phyloP scores from a whole-genome alignment of 2,329 filamentous ascomycete genomes.

The Phaeophleospora eucalypticola region DNA sequence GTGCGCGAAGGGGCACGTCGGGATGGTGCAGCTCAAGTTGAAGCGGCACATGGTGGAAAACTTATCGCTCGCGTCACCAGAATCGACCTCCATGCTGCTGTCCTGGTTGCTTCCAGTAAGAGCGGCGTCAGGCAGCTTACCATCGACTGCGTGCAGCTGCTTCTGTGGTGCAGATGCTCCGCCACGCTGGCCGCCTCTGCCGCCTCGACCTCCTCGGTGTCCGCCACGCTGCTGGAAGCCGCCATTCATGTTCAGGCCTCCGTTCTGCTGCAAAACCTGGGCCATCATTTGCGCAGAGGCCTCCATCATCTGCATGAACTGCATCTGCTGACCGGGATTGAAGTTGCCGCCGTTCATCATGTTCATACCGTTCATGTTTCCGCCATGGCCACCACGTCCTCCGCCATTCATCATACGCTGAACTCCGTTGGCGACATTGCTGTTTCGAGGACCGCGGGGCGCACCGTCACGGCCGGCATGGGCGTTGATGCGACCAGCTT shows the following conservation, averaged over 20 bases:
- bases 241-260: constrained; percentile 46
- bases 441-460: constrained; percentile 61
- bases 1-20: constrained; percentile 87
- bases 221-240: constrained; percentile 8
- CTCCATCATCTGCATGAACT: constrained; percentile 57
- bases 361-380: constrained; percentile 23
- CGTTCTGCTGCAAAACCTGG: constrained; percentile 50
- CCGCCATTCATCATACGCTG: constrained; percentile 34
- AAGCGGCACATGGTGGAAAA: constrained; percentile 76
- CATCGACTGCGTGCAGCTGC: constrained; percentile 20
- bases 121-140: constrained; percentile 21
- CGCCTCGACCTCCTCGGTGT: constrained; percentile 12
- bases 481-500: constrained; percentile 70
- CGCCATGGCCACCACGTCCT: constrained; percentile 16
- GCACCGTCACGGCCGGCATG: constrained; percentile 60
- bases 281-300: constrained; percentile 82
- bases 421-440: constrained; percentile 47
- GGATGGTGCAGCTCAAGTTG: constrained; percentile 83
- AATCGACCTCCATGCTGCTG: constrained; percentile 59
- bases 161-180: constrained; percentile 5
- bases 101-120: constrained; percentile 24
- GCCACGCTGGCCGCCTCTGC: constrained; percentile 15
- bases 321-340: constrained; percentile 66
- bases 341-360: constrained; percentile 47
- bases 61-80: constrained; percentile 45